A percentile compares a stretch with the other conserved stretches of the same genome.
These are phyloP conservation scores for Carpinus fangiana DNA, from an alignment of 306 rosid species.

Conservation along the genomic window DNA sequence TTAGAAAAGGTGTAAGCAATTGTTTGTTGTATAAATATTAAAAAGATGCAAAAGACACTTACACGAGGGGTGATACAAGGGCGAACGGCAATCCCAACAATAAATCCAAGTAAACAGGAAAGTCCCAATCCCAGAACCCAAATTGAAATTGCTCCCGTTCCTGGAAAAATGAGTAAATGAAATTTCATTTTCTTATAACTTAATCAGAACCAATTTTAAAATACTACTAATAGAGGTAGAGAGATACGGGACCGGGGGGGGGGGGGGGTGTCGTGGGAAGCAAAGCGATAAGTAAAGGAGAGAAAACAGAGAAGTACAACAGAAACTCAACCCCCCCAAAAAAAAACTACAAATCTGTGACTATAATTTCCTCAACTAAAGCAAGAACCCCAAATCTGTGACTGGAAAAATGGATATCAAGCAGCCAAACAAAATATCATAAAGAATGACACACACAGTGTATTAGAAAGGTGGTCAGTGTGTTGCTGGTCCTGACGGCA, in stretches of 20 bases:
- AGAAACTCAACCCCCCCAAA: not conserved
- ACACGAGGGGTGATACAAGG: constrained; percentile 47
- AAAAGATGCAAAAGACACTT: constrained; percentile 33
- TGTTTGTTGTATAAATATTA: not conserved
- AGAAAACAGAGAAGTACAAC: not conserved
- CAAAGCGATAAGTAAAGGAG: not conserved
- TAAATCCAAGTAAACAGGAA: constrained; percentile 41
- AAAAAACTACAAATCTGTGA: not conserved
- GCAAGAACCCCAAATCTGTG: not conserved
- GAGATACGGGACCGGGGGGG: too few species aligned
- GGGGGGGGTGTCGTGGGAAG: too few species aligned
- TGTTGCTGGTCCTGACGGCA: not conserved
- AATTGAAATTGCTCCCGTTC: constrained; percentile 38
- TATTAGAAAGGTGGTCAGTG: not conserved
- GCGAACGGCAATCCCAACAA: constrained; percentile 39
- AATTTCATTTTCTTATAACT: constrained; percentile 13
- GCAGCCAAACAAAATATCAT: not conserved
- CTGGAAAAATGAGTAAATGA: constrained; percentile 29
- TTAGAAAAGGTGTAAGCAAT: constrained; percentile 30
- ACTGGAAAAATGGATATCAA: not conserved
- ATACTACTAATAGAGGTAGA: not conserved
- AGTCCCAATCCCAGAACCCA: constrained; percentile 59
- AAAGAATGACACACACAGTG: not conserved
- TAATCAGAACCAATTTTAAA: constrained; percentile 2
- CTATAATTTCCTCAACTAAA: too few species aligned